Evolutionary conservation across 768 basidiomycete genomes (phyloP), one percentile per base, ranked within the genome.

Genomic region (Dacryopinax spathularia): DNA sequence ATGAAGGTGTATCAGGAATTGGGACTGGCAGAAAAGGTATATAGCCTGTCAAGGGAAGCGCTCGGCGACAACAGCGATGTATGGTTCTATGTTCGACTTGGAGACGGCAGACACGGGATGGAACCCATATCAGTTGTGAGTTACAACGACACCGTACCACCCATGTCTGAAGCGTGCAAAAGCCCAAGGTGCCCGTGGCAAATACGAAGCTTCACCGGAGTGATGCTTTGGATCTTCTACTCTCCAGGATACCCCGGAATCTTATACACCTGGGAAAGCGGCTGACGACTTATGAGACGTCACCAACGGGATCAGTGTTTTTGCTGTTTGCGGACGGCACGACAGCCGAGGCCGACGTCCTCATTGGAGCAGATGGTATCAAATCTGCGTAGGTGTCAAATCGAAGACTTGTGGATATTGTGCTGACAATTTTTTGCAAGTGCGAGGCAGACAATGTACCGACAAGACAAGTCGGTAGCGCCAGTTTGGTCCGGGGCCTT

Each of bases 221-320:
- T 18, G 48, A 56, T 29, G 48, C 48, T 5, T 29, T 56, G 48
- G 48, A 56, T 31, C 29, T 56, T 9, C 48, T 56, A 29, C 25
- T 56, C 29, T 13, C 41, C n/a, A n/a, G 22, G 7, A 10, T 41
- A 33, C 64, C 34, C 18, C 13, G 15, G 4, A 18, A 36, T 27
- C 22, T 9, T 15, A 33, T 44, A 6, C 20, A 15, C 25, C 33
- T 44, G 25, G 36, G 20, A 10, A 60, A 43, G 34, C 48, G 22
- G 29, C 33, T 56, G 5, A 29, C 25, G 22, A 56, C 3, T 5
- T 56, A 9, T 6, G 31, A 56, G 48, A 3, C 25, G 31, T 27
- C 5, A 27, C 3, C 20, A 10, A 29, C 25, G 34, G 71, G 75
- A 7, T 76, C 76, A 1, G 72, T 73, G n/a, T 77, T 18, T 3